phyloP scores from a whole-genome alignment of 305 asterid species.

The Euphrasia arctica region DNA sequence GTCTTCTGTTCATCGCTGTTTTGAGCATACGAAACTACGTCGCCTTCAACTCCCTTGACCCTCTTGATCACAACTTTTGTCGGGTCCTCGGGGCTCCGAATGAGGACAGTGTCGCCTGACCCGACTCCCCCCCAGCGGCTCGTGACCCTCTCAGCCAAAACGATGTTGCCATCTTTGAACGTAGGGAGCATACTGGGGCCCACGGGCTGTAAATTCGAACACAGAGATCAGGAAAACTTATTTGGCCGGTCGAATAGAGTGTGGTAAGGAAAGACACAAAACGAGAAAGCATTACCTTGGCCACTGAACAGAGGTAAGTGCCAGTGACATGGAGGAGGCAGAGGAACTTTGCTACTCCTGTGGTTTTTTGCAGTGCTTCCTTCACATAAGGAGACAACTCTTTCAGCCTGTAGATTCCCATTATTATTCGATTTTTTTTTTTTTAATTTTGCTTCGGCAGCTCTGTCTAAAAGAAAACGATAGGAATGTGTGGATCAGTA shows the following conservation, averaged over 20 bases:
- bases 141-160: conserved; percentile 52
- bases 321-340: conserved; percentile 59
- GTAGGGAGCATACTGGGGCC: conserved; percentile 59
- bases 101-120: conserved; percentile 59
- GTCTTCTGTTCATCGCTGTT: conserved; percentile 37
- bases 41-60: conserved; percentile 62
- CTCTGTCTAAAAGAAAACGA: no score
- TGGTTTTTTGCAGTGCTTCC: conserved; percentile 41
- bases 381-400: no score
- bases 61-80: conserved; percentile 48
- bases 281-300: conserved; percentile 21
- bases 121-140: conserved; percentile 49
- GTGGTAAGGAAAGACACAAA: no score
- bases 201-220: no score
- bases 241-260: no score
- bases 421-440: no score
- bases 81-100: conserved; percentile 47
- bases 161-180: conserved; percentile 41
- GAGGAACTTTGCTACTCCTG: conserved; percentile 36
- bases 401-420: no score
- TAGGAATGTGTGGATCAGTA: no score
- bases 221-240: no score
- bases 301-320: conserved; percentile 47
- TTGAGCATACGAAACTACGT: conserved; percentile 41
- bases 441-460: no score